Evolutionary conservation across 495 filamentous ascomycete genomes (phyloP).

Genomic region (Hypoxylon fragiforme): DNA sequence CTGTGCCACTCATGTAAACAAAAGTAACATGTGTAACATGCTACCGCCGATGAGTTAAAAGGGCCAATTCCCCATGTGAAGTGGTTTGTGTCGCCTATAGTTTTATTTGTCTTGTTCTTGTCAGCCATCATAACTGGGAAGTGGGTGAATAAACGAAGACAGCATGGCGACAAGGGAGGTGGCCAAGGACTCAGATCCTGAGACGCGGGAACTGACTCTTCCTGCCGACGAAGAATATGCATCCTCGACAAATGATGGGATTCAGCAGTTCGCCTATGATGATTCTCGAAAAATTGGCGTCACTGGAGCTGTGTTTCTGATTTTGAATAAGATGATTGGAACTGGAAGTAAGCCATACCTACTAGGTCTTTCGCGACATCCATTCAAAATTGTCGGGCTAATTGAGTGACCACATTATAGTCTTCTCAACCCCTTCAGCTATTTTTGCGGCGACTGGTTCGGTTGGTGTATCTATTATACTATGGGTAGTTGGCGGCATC

Average conservation of each 20-base stretch:
- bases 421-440: conserved; percentile 56
- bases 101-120: conserved; percentile 1
- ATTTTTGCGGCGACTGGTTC: conserved; percentile 55
- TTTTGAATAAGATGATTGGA: conserved; percentile 63
- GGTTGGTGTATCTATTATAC: conserved; percentile 42
- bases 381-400: background rate
- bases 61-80: conserved; percentile 3
- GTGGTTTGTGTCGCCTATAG: background rate
- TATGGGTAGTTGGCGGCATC: conserved; percentile 46
- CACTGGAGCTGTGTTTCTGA: conserved; percentile 55
- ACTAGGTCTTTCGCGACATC: background rate
- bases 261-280: conserved; percentile 47
- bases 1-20: conserved; percentile 3
- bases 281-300: conserved; percentile 56
- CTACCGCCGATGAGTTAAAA: conserved; percentile 9
- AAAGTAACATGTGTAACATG: conserved; percentile 18
- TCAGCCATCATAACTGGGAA: background rate
- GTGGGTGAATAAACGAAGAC: background rate
- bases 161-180: conserved; percentile 20
- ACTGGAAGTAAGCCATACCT: conserved; percentile 49
- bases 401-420: conserved; percentile 24
- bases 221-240: conserved; percentile 26
- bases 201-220: conserved; percentile 16
- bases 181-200: conserved; percentile 22
- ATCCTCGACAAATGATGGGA: conserved; percentile 30